phyloP scores from a whole-genome alignment of 805 yeast genomes.

The Saturnispora kantuleensis region DNA sequence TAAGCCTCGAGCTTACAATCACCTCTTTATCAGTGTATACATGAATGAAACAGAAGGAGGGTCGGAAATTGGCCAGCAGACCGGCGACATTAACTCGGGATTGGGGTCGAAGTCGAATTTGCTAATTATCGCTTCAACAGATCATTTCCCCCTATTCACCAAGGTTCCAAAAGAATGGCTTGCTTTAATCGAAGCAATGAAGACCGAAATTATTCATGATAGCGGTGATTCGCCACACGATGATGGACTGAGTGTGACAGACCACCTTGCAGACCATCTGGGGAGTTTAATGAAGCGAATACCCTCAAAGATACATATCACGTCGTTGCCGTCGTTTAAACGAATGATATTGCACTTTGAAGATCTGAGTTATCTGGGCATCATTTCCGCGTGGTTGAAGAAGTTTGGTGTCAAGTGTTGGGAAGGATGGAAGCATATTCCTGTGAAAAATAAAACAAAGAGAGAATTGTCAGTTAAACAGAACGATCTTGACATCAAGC shows the following conservation, averaged over 20 bases:
- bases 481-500: not conserved
- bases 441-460: not conserved
- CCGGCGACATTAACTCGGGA: too few species aligned
- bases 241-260: not conserved
- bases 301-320: not conserved
- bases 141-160: slow-evolving; percentile 3
- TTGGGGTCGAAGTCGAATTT: not conserved
- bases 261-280: not conserved
- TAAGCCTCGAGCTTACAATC: not conserved
- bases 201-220: not conserved
- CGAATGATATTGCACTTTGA: slow-evolving; percentile 5
- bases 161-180: slow-evolving; percentile 1
- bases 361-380: not conserved
- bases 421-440: slow-evolving; percentile 6
- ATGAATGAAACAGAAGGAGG: not conserved
- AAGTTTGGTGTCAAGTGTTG: slow-evolving; percentile 7
- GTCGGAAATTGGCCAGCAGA: not conserved
- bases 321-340: slow-evolving; percentile 4
- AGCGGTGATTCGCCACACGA: too few species aligned
- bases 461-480: not conserved
- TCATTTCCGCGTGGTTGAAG: not conserved
- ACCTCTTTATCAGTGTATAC: not conserved
- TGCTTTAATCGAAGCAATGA: slow-evolving; percentile 2
- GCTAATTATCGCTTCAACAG: slow-evolving; percentile 1
- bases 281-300: not conserved